phyloP scores from a whole-genome alignment of 305 asterid species.

The Fraxinus albicans region DNA sequence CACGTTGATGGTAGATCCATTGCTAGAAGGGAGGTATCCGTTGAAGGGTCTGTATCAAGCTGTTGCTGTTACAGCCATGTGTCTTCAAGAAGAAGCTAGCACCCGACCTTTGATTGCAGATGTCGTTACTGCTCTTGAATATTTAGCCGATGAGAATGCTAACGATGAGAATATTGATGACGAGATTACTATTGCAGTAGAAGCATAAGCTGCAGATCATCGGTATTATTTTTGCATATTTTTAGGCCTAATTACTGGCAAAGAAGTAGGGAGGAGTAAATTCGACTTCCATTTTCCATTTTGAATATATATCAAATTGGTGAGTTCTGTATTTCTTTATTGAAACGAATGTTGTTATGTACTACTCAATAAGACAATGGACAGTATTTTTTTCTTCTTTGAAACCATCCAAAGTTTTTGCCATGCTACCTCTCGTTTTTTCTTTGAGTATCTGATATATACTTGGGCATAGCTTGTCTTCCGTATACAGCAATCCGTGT shows the following conservation, averaged over 20 bases:
- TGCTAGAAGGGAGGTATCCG: slow-evolving; percentile 55
- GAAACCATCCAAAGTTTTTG: background rate
- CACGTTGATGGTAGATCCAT: slow-evolving; percentile 49
- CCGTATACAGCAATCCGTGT: background rate
- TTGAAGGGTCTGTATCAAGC: slow-evolving; percentile 53
- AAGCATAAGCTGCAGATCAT: background rate
- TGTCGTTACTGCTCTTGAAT: slow-evolving; percentile 61
- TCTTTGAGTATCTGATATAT: background rate
- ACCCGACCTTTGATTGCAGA: slow-evolving; percentile 60
- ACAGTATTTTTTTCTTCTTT: background rate
- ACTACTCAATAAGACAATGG: background rate
- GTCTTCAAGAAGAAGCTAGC: slow-evolving; percentile 60
- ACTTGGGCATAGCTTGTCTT: background rate
- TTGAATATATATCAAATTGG: background rate
- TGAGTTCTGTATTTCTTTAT: background rate
- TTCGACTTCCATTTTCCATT: background rate
- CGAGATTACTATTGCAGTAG: slow-evolving; percentile 1
- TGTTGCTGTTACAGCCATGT: slow-evolving; percentile 61
- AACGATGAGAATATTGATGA: slow-evolving; percentile 14
- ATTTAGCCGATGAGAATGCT: slow-evolving; percentile 30
- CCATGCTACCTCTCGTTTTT: background rate
- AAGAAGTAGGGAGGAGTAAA: background rate
- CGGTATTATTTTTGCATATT: background rate
- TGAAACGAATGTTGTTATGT: background rate
- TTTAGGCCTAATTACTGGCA: background rate